Evolutionary conservation across 2,329 filamentous ascomycete species (phyloP).

Genomic region (Neonectria hederae): DNA sequence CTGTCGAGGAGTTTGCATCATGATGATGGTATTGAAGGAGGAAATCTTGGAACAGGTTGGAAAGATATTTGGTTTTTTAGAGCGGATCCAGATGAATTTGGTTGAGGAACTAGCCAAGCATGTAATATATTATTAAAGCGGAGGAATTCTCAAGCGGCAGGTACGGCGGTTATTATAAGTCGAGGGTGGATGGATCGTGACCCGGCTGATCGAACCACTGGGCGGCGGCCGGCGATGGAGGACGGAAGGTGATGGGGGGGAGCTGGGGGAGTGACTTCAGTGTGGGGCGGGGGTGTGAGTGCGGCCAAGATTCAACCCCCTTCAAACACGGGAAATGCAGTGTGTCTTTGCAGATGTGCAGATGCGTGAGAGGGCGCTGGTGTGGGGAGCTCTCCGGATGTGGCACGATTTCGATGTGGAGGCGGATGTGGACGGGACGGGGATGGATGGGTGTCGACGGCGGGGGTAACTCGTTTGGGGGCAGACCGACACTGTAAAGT

Average conservation of each 20-base stretch:
- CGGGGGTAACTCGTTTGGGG: conserved; percentile 10
- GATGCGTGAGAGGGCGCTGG: neutral
- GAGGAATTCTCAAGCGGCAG: neutral
- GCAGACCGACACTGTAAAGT: too few species aligned
- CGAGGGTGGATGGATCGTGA: neutral
- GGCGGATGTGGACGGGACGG: neutral
- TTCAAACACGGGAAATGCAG: neutral
- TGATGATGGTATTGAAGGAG: conserved; percentile 17
- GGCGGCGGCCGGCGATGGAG: conserved; percentile 15
- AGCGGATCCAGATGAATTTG: conserved; percentile 1
- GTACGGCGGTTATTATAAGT: conserved; percentile 28
- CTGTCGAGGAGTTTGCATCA: conserved; percentile 40
- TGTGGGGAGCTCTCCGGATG: conserved; percentile 3
- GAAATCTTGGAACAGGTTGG: neutral
- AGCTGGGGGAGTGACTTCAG: neutral
- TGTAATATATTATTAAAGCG: neutral
- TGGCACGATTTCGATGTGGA: conserved; percentile 12
- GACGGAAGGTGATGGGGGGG: conserved; percentile 9
- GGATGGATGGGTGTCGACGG: neutral
- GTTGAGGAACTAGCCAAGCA: neutral
- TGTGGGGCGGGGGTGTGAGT: conserved; percentile 19
- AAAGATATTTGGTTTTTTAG: conserved; percentile 3
- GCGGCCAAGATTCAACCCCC: neutral
- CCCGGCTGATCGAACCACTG: conserved; percentile 29
- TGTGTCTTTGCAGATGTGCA: neutral